Evolutionary conservation across 2,329 filamentous ascomycete genomes (phyloP).

Genomic region (Dothistroma septosporum): DNA sequence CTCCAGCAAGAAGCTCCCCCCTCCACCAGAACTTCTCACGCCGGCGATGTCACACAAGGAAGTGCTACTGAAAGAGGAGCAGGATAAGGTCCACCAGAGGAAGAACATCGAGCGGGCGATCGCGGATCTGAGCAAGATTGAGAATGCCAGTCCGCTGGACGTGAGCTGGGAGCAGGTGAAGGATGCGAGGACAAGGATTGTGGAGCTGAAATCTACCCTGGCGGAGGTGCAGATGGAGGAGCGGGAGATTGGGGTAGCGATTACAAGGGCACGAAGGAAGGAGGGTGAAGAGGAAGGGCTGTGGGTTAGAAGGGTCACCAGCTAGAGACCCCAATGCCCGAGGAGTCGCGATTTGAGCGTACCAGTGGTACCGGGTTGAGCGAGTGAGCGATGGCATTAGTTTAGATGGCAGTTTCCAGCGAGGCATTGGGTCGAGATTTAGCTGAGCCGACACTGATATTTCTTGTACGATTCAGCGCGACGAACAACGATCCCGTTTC

Average conservation of each 20-base stretch:
- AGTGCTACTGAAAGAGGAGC: slow-evolving; percentile 61
- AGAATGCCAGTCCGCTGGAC: slow-evolving; percentile 63
- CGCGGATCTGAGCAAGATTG: slow-evolving; percentile 70
- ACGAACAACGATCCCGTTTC: too few species aligned
- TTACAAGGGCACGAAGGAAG: slow-evolving; percentile 72
- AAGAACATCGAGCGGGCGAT: slow-evolving; percentile 70
- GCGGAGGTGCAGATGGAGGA: slow-evolving; percentile 71
- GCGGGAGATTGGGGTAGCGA: slow-evolving; percentile 70
- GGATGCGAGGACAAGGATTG: slow-evolving; percentile 60
- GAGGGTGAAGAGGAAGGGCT: slow-evolving; percentile 63
- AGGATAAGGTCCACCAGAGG: slow-evolving; percentile 62
- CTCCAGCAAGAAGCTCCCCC: slow-evolving; percentile 31
- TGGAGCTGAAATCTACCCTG: slow-evolving; percentile 61
- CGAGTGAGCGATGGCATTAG: not conserved
- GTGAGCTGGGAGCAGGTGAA: slow-evolving; percentile 57
- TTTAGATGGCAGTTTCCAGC: not conserved
- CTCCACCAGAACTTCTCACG: slow-evolving; percentile 43
- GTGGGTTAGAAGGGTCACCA: slow-evolving; percentile 74
- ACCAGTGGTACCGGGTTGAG: not conserved
- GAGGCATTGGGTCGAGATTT: not conserved
- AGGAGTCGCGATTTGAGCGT: not conserved
- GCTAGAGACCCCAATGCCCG: not conserved
- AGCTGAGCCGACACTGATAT: not conserved
- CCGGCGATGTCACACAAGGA: slow-evolving; percentile 50
- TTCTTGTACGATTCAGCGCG: not conserved